These are phyloP conservation scores for Phytophthora pseudosyringae DNA, from an alignment of 352 stramenopile genomes.

Conservation along the genomic window DNA sequence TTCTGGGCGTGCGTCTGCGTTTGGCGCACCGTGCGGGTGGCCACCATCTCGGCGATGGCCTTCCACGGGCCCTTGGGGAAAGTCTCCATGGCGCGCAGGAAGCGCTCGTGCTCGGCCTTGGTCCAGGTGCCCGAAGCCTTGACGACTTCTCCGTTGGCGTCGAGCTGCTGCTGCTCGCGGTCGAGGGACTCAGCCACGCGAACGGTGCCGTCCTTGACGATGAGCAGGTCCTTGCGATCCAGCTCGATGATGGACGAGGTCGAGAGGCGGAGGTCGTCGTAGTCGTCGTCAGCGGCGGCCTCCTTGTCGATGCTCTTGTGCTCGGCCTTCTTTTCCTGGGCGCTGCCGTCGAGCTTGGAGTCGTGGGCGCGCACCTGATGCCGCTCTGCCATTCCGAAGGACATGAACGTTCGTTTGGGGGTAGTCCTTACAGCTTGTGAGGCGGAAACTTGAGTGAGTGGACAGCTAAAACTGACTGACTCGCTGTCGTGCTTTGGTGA, in stretches of 20 bases:
- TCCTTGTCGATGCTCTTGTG: constrained; percentile 26
- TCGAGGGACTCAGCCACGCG: constrained; percentile 68
- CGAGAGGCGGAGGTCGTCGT: constrained; percentile 37
- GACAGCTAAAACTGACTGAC: constrained; percentile 16
- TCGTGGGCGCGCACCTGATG: constrained; percentile 27
- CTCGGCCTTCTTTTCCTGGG: constrained; percentile 19
- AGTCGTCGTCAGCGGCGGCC: constrained; percentile 4
- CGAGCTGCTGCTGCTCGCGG: constrained; percentile 53
- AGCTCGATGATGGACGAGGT: constrained; percentile 50
- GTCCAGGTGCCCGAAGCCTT: constrained; percentile 70
- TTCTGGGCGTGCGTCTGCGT: constrained; percentile 77
- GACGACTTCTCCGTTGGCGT: constrained; percentile 61
- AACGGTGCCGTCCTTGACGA: constrained; percentile 76
- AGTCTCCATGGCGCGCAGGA: constrained; percentile 61
- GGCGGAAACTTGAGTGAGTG: constrained; percentile 23
- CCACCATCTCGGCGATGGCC: constrained; percentile 68
- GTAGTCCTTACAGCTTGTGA: constrained; percentile 11
- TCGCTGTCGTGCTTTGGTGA: constrained; percentile 22
- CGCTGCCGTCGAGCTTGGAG: constrained; percentile 12
- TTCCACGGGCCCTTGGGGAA: constrained; percentile 75
- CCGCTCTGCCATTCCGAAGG: constrained; percentile 37
- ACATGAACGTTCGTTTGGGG: constrained; percentile 19
- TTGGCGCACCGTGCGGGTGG: constrained; percentile 68
- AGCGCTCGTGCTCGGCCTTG: constrained; percentile 62
- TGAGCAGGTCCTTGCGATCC: constrained; percentile 78